Percentiles rank a stretch among this genome's conserved stretches.
These are phyloP conservation scores for Cordia subcordata DNA, from an alignment of 257 asterid species.

Conservation along the genomic window DNA sequence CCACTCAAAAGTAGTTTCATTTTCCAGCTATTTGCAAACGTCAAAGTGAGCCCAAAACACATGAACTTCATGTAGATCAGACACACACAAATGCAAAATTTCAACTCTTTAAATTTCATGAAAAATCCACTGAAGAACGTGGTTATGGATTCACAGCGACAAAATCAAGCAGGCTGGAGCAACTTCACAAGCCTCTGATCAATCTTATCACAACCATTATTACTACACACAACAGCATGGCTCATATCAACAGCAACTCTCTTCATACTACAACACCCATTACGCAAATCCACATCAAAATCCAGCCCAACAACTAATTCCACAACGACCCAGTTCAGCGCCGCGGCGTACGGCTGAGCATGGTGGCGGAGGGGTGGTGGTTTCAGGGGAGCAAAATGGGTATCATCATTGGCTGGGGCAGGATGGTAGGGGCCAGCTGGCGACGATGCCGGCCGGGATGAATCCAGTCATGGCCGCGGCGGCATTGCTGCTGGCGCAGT, in stretches of 20 bases:
- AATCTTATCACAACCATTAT: not conserved
- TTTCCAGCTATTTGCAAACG: too few species aligned
- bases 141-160: not conserved
- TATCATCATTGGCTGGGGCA: not conserved
- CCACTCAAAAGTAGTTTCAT: too few species aligned
- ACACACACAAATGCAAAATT: too few species aligned
- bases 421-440: not conserved
- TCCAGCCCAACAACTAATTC: not conserved
- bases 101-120: too few species aligned
- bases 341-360: not conserved
- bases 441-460: too few species aligned
- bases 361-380: not conserved
- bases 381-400: constrained; percentile 5
- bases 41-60: too few species aligned
- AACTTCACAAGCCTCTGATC: not conserved
- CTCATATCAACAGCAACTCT: not conserved
- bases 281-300: not conserved
- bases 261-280: not conserved
- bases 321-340: not conserved
- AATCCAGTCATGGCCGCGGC: too few species aligned
- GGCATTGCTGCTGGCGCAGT: not conserved
- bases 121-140: too few species aligned
- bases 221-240: not conserved
- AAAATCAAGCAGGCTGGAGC: not conserved
- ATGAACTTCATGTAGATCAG: too few species aligned